Base-by-base conservation (phyloP, 345 rosid species). In the Psidium friedrichsthalianum region DNA sequence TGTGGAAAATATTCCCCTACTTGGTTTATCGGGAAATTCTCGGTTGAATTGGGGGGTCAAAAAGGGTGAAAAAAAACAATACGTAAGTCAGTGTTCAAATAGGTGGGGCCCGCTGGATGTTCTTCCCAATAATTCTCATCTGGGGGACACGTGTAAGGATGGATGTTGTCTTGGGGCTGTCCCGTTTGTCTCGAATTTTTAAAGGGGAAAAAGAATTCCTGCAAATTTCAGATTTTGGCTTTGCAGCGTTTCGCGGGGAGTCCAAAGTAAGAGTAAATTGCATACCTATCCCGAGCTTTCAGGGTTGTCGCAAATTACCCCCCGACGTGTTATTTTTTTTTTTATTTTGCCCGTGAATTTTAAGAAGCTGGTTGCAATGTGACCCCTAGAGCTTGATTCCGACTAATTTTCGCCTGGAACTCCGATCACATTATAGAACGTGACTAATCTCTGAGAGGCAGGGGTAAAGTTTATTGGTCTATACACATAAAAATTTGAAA, bases 71-170 rank as follows among this genome's bases (percentile, higher is more conserved):
- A 83, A 42, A 57, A 80, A 80, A 82, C 83, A 82, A 57, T 32
- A 59, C 10, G 32, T 5, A n/a, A 29, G 15, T 69, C 80, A 69
- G 80, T 69, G 80, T 69, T 69, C 80, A 69, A 69, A 69, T 9
- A 16, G 16, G 87, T 74, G 88, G 89, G 91, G 56, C 87, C 88
- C 88, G 16, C 8, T 1, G 40, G 84, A 59, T 85, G 86, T 51
- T 64, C 81, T 85, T 85, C 87, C 90, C 90, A 69, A 88, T 59
- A 82, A 83, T 83, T 54, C 56, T 15, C 9, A 56, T 5, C 54
- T 29, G 83, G 11, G 42, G 51, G 84, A 82, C 87, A 89, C 89
- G 89, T 86, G 91, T 85, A 84, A 21, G 80, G 58, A 52, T 32
- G 83, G 55, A 36, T 85, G 40, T 69, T 55, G 61, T 14, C 64